Conservation (phyloP, 2,329 filamentous ascomycete species). For the Dryadomyces quercivorus region DNA sequence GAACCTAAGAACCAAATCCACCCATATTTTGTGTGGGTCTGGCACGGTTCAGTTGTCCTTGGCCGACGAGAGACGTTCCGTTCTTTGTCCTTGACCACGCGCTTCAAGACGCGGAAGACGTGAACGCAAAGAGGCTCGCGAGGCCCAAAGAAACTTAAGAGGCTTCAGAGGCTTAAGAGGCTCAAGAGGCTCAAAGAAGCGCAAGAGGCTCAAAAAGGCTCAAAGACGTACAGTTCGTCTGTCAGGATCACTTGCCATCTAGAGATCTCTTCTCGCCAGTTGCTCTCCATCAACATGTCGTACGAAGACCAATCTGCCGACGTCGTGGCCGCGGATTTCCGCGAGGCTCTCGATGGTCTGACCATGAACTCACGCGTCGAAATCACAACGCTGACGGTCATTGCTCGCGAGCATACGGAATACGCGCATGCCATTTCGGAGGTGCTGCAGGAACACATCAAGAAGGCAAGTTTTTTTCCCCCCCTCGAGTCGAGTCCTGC, state of each 20-base stretch:
- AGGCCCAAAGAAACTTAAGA: no score
- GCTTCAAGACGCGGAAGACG: no score
- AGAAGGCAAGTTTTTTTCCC: constrained; percentile 89
- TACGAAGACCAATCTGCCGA: constrained; percentile 54
- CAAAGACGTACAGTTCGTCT: no score
- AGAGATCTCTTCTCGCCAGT: no score
- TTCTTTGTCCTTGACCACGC: no score
- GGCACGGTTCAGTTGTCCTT: background rate
- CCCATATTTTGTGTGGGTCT: background rate
- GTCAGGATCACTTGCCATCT: no score
- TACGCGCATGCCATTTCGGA: constrained; percentile 88
- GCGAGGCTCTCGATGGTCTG: constrained; percentile 82
- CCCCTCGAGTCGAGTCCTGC: no score
- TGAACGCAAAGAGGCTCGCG: no score
- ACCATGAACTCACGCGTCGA: constrained; percentile 85
- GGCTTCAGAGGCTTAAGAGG: no score
- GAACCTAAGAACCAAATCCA: background rate
- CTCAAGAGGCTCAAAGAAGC: no score
- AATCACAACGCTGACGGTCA: constrained; percentile 94
- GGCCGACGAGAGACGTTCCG: no score
- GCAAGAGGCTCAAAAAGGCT: no score
- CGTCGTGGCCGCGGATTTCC: constrained; percentile 92
- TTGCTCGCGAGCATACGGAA: constrained; percentile 94
- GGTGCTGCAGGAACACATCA: constrained; percentile 84
- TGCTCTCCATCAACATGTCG: constrained; percentile 28